Evolutionary conservation across 2,329 filamentous ascomycete species (phyloP).

Genomic region (Leptoxyphium fumago): DNA sequence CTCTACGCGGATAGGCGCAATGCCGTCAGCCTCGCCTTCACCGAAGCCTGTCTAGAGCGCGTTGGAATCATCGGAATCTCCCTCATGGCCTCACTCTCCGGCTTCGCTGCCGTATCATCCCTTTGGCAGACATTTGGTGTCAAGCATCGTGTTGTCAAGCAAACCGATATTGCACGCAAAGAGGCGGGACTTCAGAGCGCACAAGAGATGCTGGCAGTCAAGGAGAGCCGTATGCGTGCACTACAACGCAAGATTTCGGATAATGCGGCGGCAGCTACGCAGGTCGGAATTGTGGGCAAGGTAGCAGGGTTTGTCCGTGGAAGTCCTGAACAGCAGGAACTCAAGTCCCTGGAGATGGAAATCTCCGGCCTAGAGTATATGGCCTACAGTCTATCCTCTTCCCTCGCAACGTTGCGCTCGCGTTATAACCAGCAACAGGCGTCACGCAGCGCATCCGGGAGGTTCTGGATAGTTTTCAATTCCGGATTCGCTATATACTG

Average conservation of each 20-base stretch:
- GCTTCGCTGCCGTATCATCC: conserved; percentile 76
- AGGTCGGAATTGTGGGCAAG: conserved; percentile 53
- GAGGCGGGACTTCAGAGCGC: conserved; percentile 66
- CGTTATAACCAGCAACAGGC: conserved; percentile 50
- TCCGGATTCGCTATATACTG: conserved; percentile 70
- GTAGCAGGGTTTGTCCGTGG: conserved; percentile 58
- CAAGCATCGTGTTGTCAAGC: conserved; percentile 42
- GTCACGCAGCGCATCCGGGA: conserved; percentile 52
- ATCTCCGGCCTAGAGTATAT: conserved; percentile 69
- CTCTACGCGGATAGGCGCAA: conserved; percentile 10
- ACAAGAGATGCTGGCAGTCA: conserved; percentile 62
- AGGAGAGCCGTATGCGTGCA: conserved; percentile 55
- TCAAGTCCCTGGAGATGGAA: conserved; percentile 50
- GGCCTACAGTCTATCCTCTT: conserved; percentile 54
- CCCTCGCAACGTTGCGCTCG: conserved; percentile 47
- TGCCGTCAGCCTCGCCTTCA: conserved; percentile 22
- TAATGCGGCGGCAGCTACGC: conserved; percentile 20
- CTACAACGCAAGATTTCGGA: conserved; percentile 50
- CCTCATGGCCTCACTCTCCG: conserved; percentile 75
- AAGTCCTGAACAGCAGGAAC: conserved; percentile 39
- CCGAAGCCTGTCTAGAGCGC: conserved; percentile 44
- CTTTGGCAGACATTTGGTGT: conserved; percentile 73
- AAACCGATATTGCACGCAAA: conserved; percentile 61
- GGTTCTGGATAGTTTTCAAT: conserved; percentile 46
- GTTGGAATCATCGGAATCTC: conserved; percentile 76